A percentile compares a stretch with the other conserved stretches of the same genome.
Conservation (phyloP, 2,329 filamentous ascomycete genomes). For the Fulvia fulva region DNA sequence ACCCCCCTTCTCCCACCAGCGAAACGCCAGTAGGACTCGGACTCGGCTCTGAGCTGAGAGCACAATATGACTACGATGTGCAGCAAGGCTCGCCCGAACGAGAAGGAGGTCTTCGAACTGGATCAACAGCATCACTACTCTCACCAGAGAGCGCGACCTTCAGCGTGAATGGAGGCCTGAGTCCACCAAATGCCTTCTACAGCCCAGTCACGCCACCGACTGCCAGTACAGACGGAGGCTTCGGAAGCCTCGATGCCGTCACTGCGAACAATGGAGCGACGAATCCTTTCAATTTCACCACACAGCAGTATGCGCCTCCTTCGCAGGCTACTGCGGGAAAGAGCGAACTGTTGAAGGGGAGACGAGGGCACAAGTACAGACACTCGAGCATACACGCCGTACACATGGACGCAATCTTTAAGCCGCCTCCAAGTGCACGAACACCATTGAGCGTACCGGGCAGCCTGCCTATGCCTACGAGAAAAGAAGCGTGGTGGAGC, state of each 20-base stretch:
- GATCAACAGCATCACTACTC: conserved; percentile 26
- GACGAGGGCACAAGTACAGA: conserved; percentile 95
- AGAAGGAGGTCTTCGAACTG: conserved; percentile 12
- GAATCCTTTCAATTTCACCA: conserved; percentile 93
- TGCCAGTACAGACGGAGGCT: conserved; percentile 29
- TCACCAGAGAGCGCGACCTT: conserved; percentile 30
- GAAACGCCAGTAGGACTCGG: conserved; percentile 12
- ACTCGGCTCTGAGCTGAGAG: conserved; percentile 24
- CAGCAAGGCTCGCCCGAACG: conserved; percentile 25
- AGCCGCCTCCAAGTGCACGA: conserved; percentile 73
- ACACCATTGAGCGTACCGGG: conserved; percentile 85
- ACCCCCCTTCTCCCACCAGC: conserved; percentile 26
- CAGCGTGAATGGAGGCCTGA: conserved; percentile 20
- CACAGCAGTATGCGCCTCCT: conserved; percentile 44
- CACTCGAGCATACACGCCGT: conserved; percentile 78
- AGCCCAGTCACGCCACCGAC: conserved; percentile 33
- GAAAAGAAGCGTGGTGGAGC: conserved; percentile 80
- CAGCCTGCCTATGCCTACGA: conserved; percentile 85
- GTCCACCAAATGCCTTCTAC: conserved; percentile 25
- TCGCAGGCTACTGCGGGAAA: conserved; percentile 53
- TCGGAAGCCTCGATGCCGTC: conserved; percentile 21
- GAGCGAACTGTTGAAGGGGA: conserved; percentile 76
- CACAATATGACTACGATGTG: conserved; percentile 32
- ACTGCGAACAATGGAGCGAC: conserved; percentile 32
- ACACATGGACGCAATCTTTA: conserved; percentile 95